Conservation (phyloP, 768 basidiomycete genomes). For the Podaxis sp. region DNA sequence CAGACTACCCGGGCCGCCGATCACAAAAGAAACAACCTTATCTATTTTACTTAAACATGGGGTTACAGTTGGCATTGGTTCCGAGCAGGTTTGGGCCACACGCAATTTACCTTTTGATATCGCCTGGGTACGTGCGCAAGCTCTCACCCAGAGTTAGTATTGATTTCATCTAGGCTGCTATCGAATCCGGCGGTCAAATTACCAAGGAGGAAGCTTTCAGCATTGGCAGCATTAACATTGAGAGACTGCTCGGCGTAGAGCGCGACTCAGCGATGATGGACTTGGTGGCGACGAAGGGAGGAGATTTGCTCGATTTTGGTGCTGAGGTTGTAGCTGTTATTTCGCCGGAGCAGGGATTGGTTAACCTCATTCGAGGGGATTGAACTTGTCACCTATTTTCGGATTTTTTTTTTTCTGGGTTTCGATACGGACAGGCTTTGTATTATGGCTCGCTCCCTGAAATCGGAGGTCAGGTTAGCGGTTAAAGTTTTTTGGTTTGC, state of each 20-base stretch:
- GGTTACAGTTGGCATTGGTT: constrained; percentile 69
- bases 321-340: constrained; percentile 51
- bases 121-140: constrained; percentile 60
- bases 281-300: constrained; percentile 52
- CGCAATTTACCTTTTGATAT: constrained; percentile 77
- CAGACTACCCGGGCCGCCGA: constrained; percentile 68
- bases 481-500: too few species aligned
- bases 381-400: neutral
- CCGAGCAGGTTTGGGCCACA: constrained; percentile 61
- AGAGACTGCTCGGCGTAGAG: constrained; percentile 34
- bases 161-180: constrained; percentile 30
- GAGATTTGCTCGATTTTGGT: constrained; percentile 43
- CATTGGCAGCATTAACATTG: constrained; percentile 43
- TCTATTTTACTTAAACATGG: constrained; percentile 58
- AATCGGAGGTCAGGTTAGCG: too few species aligned
- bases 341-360: constrained; percentile 36
- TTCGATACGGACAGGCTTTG: neutral
- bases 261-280: constrained; percentile 36
- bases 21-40: constrained; percentile 52
- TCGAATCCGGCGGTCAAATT: constrained; percentile 36
- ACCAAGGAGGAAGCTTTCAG: constrained; percentile 39
- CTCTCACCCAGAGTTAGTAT: neutral
- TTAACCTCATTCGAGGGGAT: constrained; percentile 28
- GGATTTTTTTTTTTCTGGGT: neutral
- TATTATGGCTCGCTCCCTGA: neutral